Percentiles rank a stretch among this genome's conserved stretches.
Conservation (phyloP, 352 stramenopile species). For the Globisporangium radiosum region DNA sequence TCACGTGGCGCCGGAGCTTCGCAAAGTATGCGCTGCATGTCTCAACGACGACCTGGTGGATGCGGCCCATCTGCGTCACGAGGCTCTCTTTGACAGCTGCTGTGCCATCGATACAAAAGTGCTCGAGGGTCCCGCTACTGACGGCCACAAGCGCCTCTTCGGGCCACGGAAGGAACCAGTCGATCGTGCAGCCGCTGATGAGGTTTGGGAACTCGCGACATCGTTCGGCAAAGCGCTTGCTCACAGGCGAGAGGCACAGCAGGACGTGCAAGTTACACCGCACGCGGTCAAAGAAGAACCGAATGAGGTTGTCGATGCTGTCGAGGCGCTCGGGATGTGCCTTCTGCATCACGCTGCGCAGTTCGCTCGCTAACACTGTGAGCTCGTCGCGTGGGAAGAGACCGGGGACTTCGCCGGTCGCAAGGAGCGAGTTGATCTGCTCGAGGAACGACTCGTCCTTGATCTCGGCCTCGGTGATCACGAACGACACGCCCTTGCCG, state of each 20-base stretch:
- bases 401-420: conserved; percentile 78
- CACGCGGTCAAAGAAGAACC: conserved; percentile 86
- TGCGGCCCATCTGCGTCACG: conserved; percentile 59
- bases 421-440: conserved; percentile 83
- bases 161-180: conserved; percentile 90
- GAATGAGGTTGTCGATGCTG: conserved; percentile 75
- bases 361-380: conserved; percentile 74
- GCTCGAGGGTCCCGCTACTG: conserved; percentile 64
- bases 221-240: conserved; percentile 61
- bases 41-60: conserved; percentile 73
- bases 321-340: conserved; percentile 55
- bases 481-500: conserved; percentile 75
- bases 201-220: conserved; percentile 87
- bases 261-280: conserved; percentile 80
- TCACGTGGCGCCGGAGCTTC: conserved; percentile 77
- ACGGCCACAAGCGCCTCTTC: conserved; percentile 83
- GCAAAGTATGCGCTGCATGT: conserved; percentile 63
- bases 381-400: conserved; percentile 89
- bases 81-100: conserved; percentile 53
- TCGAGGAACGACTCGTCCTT: conserved; percentile 90
- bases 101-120: conserved; percentile 59
- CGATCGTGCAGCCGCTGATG: conserved; percentile 82
- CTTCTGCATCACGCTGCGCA: conserved; percentile 67
- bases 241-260: conserved; percentile 86
- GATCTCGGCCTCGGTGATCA: conserved; percentile 87